phyloP scores from a whole-genome alignment of 805 yeast genomes.

The Lipomyces lipofer region DNA sequence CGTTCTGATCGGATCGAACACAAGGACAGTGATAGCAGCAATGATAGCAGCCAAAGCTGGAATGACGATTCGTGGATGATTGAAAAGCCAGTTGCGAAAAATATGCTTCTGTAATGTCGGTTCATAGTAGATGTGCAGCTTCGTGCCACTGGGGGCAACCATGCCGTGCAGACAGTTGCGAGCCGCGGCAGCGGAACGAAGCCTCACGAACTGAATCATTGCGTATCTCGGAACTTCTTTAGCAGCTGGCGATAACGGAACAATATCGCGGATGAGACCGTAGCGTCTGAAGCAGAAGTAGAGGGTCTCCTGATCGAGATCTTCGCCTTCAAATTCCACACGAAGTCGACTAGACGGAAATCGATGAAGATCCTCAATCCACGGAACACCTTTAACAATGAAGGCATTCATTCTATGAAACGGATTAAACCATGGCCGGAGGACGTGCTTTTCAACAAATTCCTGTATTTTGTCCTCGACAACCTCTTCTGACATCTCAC shows the following conservation, averaged over 20 bases:
- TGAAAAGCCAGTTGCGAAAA: conserved; percentile 57
- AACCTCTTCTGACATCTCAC: conserved; percentile 49
- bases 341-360: conserved; percentile 64
- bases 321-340: conserved; percentile 72
- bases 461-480: conserved; percentile 53
- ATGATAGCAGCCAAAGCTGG: conserved; percentile 77
- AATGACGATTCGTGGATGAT: conserved; percentile 79
- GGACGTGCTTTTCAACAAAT: conserved; percentile 39
- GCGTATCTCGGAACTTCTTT: conserved; percentile 54
- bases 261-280: conserved; percentile 76
- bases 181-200: conserved; percentile 77
- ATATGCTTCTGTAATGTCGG: conserved; percentile 55
- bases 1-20: conserved; percentile 92
- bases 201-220: conserved; percentile 53
- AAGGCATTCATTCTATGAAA: conserved; percentile 55
- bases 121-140: conserved; percentile 72
- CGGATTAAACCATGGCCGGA: conserved; percentile 42
- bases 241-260: conserved; percentile 52
- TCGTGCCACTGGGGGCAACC: conserved; percentile 52
- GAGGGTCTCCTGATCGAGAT: conserved; percentile 73
- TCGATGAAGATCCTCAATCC: conserved; percentile 91
- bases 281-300: conserved; percentile 83
- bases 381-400: conserved; percentile 88
- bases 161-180: conserved; percentile 88
- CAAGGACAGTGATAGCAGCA: conserved; percentile 77